phyloP scores from a whole-genome alignment of 768 basidiomycete species.

The Coprinopsis marcescibilis region DNA sequence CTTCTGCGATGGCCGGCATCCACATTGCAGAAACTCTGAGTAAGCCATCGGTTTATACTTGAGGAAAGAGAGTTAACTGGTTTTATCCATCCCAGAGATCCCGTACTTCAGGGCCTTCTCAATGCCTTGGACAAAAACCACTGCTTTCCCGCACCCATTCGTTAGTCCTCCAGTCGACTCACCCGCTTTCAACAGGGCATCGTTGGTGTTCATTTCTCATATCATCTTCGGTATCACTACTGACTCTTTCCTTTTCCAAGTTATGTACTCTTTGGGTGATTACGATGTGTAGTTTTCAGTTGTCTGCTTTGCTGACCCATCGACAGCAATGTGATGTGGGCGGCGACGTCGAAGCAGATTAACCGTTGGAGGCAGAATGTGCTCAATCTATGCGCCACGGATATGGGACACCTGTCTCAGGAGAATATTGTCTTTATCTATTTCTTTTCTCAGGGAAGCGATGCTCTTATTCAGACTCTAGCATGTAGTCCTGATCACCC shows the following conservation, averaged over 20 bases:
- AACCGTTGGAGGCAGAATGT: constrained; percentile 57
- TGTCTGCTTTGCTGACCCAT: too few species aligned
- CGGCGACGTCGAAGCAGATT: constrained; percentile 58
- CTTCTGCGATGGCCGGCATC: constrained; percentile 65
- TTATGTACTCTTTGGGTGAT: constrained; percentile 54
- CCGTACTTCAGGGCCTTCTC: constrained; percentile 64
- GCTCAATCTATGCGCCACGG: constrained; percentile 44
- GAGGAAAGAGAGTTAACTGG: not conserved
- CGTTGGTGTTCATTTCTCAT: constrained; percentile 37
- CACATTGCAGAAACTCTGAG: constrained; percentile 66
- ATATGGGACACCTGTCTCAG: constrained; percentile 54
- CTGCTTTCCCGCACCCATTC: constrained; percentile 62
- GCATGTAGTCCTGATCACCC: not conserved
- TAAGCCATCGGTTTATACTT: constrained; percentile 20
- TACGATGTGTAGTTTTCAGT: too few species aligned
- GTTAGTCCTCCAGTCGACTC: constrained; percentile 58
- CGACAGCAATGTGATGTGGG: constrained; percentile 61
- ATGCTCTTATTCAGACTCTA: not conserved
- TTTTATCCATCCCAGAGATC: constrained; percentile 33
- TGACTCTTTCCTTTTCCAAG: constrained; percentile 19
- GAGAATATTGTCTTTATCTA: constrained; percentile 61
- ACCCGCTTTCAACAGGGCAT: constrained; percentile 54
- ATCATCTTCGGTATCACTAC: not conserved
- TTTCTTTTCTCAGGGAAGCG: constrained; percentile 57
- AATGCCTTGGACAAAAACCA: constrained; percentile 59